Evolutionary conservation across 1,139 yeast species (phyloP), one percentile per base, ranked within the genome.

Genomic region (Blastobotrys malaysiensis): DNA sequence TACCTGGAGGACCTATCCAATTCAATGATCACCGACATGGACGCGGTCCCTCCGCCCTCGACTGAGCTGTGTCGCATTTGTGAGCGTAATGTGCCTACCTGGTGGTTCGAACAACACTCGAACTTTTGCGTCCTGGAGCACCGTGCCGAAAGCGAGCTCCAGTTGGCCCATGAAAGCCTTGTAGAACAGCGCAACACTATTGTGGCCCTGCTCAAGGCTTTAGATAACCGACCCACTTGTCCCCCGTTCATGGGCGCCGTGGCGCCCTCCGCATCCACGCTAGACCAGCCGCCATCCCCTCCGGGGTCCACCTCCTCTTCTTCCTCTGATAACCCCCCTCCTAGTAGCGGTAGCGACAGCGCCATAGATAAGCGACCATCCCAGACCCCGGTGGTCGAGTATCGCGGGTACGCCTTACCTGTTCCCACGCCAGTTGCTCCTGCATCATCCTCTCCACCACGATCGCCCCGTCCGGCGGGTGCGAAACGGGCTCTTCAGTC

Each of bases 41-140:
- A 74, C 16, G 76, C 79, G 22, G 81, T 87, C 0, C 96, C 96
- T 0, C 79, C 83, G 27, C 96, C 96, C 0, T 84, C 84, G 43
- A 77, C 83, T 48, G 88, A 89, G 47, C 73, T 91, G 45, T 95
- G 99, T 69, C 78, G 97, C 52, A 90, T 95, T 19, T 95, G 99
- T 70, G 99, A 95, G 65, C 82, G 84, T 26, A 80, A 81, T 52
- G 83, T 91, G n/a, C 97, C 97, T 1, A 89, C 93, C 1, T 95
- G 99, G 99, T 93, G 96, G 84, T 77, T 93, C 51, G 99, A 91
- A 64, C 80, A 85, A 52, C 99, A 95, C 70, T 85, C 95, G 1
- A 96, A 90, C 65, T 74, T 88, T 52, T 95, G 99, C 64, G 75
- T 88, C 26, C 81, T 88, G 46, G 98, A 90, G 66, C 96, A 90